These are phyloP conservation scores for Acer yangbiense DNA, from an alignment of 345 rosid species.

Conservation along the genomic window DNA sequence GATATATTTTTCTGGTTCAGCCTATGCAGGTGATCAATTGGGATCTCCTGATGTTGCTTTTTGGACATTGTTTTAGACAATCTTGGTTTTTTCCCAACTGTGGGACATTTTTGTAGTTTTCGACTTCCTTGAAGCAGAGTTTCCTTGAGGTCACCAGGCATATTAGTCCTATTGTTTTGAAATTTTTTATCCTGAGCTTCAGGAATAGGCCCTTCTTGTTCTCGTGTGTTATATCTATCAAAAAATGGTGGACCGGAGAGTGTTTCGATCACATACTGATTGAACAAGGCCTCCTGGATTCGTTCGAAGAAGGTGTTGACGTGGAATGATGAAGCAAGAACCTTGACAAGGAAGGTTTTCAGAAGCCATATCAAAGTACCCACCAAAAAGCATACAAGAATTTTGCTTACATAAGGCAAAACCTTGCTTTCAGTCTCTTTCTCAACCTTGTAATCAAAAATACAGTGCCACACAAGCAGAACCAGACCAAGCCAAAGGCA, in stretches of 20 bases:
- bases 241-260: slow-evolving; percentile 39
- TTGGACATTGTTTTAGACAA: slow-evolving; percentile 10
- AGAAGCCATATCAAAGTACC: slow-evolving; percentile 50
- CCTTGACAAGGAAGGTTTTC: slow-evolving; percentile 51
- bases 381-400: slow-evolving; percentile 40
- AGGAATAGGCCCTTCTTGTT: not conserved
- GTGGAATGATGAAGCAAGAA: slow-evolving; percentile 50
- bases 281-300: slow-evolving; percentile 51
- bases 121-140: slow-evolving; percentile 20
- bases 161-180: not conserved
- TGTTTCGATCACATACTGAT: slow-evolving; percentile 45
- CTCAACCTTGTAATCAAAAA: slow-evolving; percentile 32
- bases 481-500: slow-evolving; percentile 44
- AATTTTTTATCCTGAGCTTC: slow-evolving; percentile 14
- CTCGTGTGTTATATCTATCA: slow-evolving; percentile 9
- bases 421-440: slow-evolving; percentile 35
- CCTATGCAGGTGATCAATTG: slow-evolving; percentile 40
- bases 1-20: slow-evolving; percentile 42
- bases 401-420: slow-evolving; percentile 41
- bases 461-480: slow-evolving; percentile 39
- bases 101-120: slow-evolving; percentile 9
- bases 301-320: slow-evolving; percentile 53
- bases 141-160: slow-evolving; percentile 19
- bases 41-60: slow-evolving; percentile 28
- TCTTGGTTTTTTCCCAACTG: slow-evolving; percentile 20